Conservation (phyloP, 2,329 filamentous ascomycete genomes). For the Ustulina deusta region DNA sequence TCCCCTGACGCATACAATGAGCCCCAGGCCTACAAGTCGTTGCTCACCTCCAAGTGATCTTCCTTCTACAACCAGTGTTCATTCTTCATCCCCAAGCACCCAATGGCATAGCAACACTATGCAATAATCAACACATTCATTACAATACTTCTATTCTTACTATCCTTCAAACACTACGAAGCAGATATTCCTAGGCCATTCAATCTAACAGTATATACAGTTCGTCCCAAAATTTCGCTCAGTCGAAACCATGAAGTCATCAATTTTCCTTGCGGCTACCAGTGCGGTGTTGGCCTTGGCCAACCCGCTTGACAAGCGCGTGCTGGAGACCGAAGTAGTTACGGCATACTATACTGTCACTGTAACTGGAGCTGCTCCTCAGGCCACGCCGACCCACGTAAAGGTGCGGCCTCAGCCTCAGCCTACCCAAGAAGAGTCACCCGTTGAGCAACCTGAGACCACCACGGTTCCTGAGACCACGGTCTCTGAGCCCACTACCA, state of each 20-base stretch:
- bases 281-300: conserved; percentile 52
- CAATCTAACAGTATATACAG: conserved; percentile 32
- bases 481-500: conserved; percentile 17
- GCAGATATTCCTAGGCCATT: not conserved
- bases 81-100: not conserved
- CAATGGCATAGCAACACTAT: conserved; percentile 15
- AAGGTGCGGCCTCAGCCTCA: conserved; percentile 27
- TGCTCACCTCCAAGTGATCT: not conserved
- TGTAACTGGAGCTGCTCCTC: conserved; percentile 49
- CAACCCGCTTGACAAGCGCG: conserved; percentile 51
- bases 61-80: not conserved
- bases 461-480: not conserved
- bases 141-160: conserved; percentile 32
- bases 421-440: conserved; percentile 36
- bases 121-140: conserved; percentile 33
- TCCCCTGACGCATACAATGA: conserved; percentile 20
- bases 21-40: conserved; percentile 21
- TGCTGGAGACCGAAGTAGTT: conserved; percentile 52
- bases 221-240: conserved; percentile 29
- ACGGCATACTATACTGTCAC: conserved; percentile 52
- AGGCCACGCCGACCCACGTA: conserved; percentile 33
- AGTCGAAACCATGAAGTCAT: conserved; percentile 56
- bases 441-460: conserved; percentile 22
- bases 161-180: conserved; percentile 13
- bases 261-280: conserved; percentile 52